These are phyloP conservation scores for Paxillus ammoniavirescens DNA, from an alignment of 768 basidiomycete genomes.

Conservation along the genomic window DNA sequence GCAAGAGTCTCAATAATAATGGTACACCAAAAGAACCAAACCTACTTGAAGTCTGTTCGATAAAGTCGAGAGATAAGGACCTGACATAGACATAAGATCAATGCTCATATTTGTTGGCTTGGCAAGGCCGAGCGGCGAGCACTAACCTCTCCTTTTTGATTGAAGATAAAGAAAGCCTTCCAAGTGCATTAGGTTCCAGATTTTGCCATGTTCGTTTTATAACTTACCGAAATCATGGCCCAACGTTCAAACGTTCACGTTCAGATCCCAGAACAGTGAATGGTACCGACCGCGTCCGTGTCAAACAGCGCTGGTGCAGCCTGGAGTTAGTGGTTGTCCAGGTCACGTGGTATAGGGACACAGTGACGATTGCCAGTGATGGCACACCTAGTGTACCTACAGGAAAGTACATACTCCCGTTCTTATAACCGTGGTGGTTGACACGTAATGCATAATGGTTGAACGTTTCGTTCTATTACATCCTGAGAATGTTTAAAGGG, in stretches of 20 bases:
- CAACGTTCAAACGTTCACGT: not conserved
- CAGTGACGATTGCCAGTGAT: too few relatives aligned
- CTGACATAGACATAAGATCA: slow-evolving; percentile 37
- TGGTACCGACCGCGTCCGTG: too few relatives aligned
- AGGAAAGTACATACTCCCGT: too few relatives aligned
- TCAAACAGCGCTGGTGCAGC: too few relatives aligned
- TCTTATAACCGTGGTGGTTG: too few relatives aligned
- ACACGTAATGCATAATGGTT: too few relatives aligned
- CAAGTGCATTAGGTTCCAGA: slow-evolving; percentile 2
- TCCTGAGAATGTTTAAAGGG: not conserved
- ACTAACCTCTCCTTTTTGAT: slow-evolving; percentile 95
- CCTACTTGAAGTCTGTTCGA: slow-evolving; percentile 94
- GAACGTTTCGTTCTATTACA: too few relatives aligned
- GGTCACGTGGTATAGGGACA: too few relatives aligned
- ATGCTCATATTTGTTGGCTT: not conserved
- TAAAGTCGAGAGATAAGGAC: slow-evolving; percentile 96
- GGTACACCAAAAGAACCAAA: slow-evolving; percentile 9
- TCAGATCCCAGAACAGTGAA: too few relatives aligned
- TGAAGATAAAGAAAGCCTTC: slow-evolving; percentile 98
- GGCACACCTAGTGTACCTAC: too few relatives aligned
- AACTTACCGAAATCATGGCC: slow-evolving; percentile 49
- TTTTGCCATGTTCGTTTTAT: not conserved
- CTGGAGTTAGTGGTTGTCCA: too few relatives aligned
- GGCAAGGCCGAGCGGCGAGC: not conserved
- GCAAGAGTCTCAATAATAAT: slow-evolving; percentile 4